These are phyloP conservation scores for Candida chauliodis DNA, from an alignment of 805 yeast species.

Conservation along the genomic window DNA sequence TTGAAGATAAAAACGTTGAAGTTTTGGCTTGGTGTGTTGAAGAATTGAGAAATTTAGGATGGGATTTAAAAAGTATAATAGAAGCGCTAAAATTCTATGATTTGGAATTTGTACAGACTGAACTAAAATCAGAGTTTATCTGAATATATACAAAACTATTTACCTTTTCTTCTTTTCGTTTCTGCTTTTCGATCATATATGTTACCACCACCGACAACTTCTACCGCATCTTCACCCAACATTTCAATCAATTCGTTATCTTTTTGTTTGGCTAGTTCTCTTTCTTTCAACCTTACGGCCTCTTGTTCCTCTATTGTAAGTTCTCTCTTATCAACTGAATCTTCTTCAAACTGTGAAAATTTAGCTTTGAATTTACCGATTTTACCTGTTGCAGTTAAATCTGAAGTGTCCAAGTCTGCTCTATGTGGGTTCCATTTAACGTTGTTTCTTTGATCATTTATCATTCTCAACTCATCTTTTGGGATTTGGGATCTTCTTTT, in stretches of 20 bases:
- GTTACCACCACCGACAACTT: conserved; percentile 51
- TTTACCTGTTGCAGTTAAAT: conserved; percentile 82
- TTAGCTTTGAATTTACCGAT: conserved; percentile 70
- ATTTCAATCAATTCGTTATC: conserved; percentile 55
- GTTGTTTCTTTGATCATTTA: conserved; percentile 84
- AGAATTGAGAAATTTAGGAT: conserved; percentile 29
- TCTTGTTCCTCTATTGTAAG: conserved; percentile 14
- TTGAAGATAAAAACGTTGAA: conserved; percentile 18
- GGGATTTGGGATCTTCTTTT: conserved; percentile 84
- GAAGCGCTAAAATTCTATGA: background rate
- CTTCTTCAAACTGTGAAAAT: conserved; percentile 34
- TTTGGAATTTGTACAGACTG: conserved; percentile 8
- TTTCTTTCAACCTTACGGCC: conserved; percentile 11
- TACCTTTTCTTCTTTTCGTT: conserved; percentile 28
- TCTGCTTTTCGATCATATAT: conserved; percentile 45
- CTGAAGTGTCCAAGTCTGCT: conserved; percentile 68
- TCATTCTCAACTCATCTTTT: conserved; percentile 76
- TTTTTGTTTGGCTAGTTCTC: conserved; percentile 6
- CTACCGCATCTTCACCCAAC: conserved; percentile 54
- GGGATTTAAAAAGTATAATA: conserved; percentile 11
- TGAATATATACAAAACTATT: background rate
- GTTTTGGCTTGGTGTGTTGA: conserved; percentile 27
- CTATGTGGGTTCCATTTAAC: conserved; percentile 87
- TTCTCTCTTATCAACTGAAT: conserved; percentile 29
- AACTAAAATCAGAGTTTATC: background rate